Percentiles rank a stretch among this genome's conserved stretches.
These are phyloP conservation scores for Cymbopogon citratus DNA, from an alignment of 176 grass and related monocot genomes.

Conservation along the genomic window DNA sequence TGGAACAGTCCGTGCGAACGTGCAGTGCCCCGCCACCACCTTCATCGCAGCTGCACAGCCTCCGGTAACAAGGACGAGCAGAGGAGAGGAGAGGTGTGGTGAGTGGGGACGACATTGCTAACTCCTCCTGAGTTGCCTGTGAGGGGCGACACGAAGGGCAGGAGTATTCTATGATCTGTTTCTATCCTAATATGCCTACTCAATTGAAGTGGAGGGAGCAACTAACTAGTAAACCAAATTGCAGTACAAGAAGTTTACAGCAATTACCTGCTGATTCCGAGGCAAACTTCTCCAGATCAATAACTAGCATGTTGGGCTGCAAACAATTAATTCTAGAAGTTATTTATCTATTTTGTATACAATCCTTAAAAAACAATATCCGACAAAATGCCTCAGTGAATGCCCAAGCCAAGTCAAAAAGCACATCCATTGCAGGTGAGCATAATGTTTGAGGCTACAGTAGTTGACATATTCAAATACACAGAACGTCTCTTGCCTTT, in stretches of 20 bases:
- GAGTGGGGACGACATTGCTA: neutral
- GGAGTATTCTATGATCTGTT: neutral
- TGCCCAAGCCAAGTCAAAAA: neutral
- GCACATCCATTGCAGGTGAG: neutral
- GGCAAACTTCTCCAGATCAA: slow-evolving; percentile 91
- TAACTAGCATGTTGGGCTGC: slow-evolving; percentile 97
- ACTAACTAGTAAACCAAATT: slow-evolving; percentile 6
- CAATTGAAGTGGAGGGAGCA: neutral
- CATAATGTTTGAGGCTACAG: neutral
- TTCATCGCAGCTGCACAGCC: neutral
- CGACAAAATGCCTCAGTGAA: neutral
- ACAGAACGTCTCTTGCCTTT: neutral
- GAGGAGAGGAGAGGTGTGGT: neutral
- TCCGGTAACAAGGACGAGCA: neutral
- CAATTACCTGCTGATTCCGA: slow-evolving; percentile 56
- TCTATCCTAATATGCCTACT: neutral
- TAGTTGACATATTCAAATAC: neutral
- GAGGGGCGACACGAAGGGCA: neutral
- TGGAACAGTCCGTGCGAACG: neutral
- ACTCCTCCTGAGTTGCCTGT: neutral
- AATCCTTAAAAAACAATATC: neutral
- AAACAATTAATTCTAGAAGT: slow-evolving; percentile 20
- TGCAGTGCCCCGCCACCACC: neutral
- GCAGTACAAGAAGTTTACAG: neutral
- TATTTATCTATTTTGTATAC: slow-evolving; percentile 14